These are phyloP conservation scores for Cinnamomum micranthum DNA, from an alignment of 164 flowering plant species.

Conservation along the genomic window DNA sequence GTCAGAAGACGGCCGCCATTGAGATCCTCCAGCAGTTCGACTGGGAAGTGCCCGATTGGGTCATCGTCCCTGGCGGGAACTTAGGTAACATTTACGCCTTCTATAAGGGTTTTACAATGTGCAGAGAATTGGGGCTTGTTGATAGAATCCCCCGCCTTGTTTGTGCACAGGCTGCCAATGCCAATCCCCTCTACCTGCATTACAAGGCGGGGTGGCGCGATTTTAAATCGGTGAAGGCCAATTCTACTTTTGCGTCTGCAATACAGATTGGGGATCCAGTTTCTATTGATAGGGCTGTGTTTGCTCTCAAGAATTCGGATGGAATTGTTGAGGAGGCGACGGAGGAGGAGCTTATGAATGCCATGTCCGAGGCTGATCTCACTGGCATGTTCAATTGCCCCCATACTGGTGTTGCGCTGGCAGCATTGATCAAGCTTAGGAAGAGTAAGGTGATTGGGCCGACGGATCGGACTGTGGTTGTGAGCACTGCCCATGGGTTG, in stretches of 20 bases:
- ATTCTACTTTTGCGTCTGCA: slow-evolving; percentile 78
- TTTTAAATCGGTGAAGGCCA: slow-evolving; percentile 57
- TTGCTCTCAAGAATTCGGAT: slow-evolving; percentile 54
- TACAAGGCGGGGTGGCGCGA: slow-evolving; percentile 69
- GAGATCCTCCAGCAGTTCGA: slow-evolving; percentile 94
- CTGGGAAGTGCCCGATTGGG: slow-evolving; percentile 98
- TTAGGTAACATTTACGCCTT: slow-evolving; percentile 88
- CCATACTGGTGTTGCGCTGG: slow-evolving; percentile 87
- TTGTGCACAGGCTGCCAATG: slow-evolving; percentile 91
- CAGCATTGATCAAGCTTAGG: slow-evolving; percentile 75
- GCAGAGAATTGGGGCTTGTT: slow-evolving; percentile 74
- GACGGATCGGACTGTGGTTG: slow-evolving; percentile 74
- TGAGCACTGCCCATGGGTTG: slow-evolving; percentile 93
- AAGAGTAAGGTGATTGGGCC: slow-evolving; percentile 59
- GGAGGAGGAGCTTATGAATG: slow-evolving; percentile 91
- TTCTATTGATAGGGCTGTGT: slow-evolving; percentile 83
- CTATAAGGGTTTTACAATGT: slow-evolving; percentile 91
- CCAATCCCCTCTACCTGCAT: slow-evolving; percentile 74
- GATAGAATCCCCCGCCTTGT: slow-evolving; percentile 71
- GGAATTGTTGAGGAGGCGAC: slow-evolving; percentile 95
- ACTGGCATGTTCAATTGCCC: slow-evolving; percentile 91
- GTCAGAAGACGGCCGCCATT: slow-evolving; percentile 87
- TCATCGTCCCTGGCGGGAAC: slow-evolving; percentile 89
- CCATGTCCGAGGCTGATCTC: slow-evolving; percentile 78
- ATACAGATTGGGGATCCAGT: slow-evolving; percentile 96